Evolutionary conservation across 2,329 filamentous ascomycete species (phyloP), one percentile per base, ranked within the genome.

Genomic region (Cladosporium halotolerans): DNA sequence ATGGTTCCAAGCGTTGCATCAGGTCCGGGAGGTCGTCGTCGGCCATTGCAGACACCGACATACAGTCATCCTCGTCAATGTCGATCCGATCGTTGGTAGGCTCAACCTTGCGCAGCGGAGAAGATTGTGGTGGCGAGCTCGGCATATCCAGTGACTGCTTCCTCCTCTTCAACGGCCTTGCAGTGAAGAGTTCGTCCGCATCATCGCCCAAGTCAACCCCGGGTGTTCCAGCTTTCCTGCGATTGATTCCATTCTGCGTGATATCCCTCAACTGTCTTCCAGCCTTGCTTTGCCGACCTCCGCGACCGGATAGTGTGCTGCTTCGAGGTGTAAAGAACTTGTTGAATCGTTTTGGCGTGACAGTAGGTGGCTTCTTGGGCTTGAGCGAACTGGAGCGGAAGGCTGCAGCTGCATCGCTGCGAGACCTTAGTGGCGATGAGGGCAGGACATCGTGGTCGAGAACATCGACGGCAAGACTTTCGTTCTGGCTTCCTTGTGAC

Each of bases 311-410:
- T 36, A 63, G 58, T 3, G 70, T 67, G 33, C 28, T 47, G n/a
- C 57, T 62, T 44, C 73, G 67, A 9, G 75, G 76, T 10, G 74
- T 76, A 64, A 78, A 78, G 66, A 78, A 78, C 56, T 73, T 72
- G 45, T 65, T 76, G 65, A 78, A 77, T 54, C 76, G 70, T 60
- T 75, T 76, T 6, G 76, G 76, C 1, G 76, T 78, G 58, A 78
- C 75, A 28, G 74, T 75, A 5, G 76, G 75, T 32, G 73, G 72
- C 55, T 71, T 73, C 58, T 68, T 75, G 36, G 67, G 69, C 60
- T 76, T 77, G 19, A 58, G 54, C 45, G 64, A 62, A 60, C 57
- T 65, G 39, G 51, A 53, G 7, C 43, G 43, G n/a, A 53, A 11
- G 6, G 44, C 32, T 28, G 48, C 32, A 8, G 44, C 44, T 11